Base-by-base conservation (phyloP, 75 land plant species). In the Isoetes taiwanensis region DNA sequence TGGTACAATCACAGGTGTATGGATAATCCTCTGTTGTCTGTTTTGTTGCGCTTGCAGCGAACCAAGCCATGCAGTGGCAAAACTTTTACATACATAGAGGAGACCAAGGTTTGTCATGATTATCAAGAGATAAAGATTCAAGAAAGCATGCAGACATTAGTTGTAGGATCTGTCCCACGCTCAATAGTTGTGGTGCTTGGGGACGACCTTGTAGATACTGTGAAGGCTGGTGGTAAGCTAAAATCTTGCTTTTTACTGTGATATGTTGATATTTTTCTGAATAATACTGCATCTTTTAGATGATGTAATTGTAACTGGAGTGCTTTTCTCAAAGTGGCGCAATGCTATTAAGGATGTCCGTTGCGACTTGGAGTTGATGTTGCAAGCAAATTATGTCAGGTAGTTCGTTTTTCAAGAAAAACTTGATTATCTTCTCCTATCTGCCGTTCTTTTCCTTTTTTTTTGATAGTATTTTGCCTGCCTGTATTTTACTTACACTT, bases 81-180 rank as follows among this genome's bases (percentile, higher is more conserved):
- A 32, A 72, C 33, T 26, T 93, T 93, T 48, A 56, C 62, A 34
- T 52, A 57, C 27, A 53, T 87, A 23, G 89, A 81, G 61, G 80
- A 63, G 16, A 73, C 72, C 26, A 77, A 46, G n/a, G 60, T 79
- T 5, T 81, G 83, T 56, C 98, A 81, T 76, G 98, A 93, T 59
- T 93, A 93, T 54, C 98, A 93, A 62, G 95, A 93, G 61, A 86
- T 93, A 39, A 93, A 93, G 60, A 81, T 93, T 16, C 98, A 93
- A 63, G 98, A 93, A 43, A 87, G 67, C 33, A 67, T 81, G 34
- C 95, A 93, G 32, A 73, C 80, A 6, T 60, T 93, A 46, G 89
- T 78, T 66, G 89, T 91, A 42, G 98, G 98, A 30, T 84, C 83
- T 28, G 85, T 91, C 33, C 94, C 94, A 62, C 95, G 98, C 46